Conservation (phyloP, 2,329 filamentous ascomycete species). For the Neofusicoccum parvum region DNA sequence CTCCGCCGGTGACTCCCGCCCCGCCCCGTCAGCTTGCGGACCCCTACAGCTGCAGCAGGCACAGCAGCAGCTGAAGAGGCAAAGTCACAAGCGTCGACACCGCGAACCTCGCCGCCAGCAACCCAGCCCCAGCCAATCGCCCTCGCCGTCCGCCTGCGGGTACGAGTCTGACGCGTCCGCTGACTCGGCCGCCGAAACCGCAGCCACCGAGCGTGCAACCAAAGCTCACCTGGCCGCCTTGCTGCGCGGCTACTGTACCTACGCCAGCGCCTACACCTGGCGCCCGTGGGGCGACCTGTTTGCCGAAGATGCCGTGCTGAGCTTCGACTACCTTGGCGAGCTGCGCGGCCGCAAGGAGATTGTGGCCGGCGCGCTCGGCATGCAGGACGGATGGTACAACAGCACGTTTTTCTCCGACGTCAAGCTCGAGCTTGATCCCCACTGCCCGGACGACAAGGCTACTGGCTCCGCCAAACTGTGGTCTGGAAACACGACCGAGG, state of each 20-base stretch:
- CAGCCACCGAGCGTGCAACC: not conserved
- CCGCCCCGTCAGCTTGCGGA: not conserved
- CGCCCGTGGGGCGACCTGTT: not conserved
- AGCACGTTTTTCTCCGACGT: not conserved
- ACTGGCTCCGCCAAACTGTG: conserved; percentile 1
- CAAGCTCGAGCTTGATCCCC: not conserved
- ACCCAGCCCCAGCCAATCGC: not conserved
- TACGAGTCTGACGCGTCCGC: not conserved
- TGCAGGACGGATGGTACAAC: not conserved
- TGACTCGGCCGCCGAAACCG: not conserved
- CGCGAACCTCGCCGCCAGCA: not conserved
- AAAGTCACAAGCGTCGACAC: not conserved
- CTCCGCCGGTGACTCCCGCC: not conserved
- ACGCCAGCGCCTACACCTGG: not conserved
- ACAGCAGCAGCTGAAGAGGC: not conserved
- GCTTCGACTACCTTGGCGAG: conserved; percentile 2
- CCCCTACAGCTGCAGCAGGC: not conserved
- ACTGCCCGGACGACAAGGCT: not conserved
- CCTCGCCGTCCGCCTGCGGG: not conserved
- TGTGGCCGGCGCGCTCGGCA: not conserved
- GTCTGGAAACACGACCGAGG: not conserved
- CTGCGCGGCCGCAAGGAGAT: not conserved
- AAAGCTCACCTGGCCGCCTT: not conserved
- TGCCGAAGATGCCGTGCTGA: conserved; percentile 6
- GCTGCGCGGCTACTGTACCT: conserved; percentile 2